Base-by-base conservation (phyloP, 176 grass and related monocot species). In the Thinopyrum elongatum region DNA sequence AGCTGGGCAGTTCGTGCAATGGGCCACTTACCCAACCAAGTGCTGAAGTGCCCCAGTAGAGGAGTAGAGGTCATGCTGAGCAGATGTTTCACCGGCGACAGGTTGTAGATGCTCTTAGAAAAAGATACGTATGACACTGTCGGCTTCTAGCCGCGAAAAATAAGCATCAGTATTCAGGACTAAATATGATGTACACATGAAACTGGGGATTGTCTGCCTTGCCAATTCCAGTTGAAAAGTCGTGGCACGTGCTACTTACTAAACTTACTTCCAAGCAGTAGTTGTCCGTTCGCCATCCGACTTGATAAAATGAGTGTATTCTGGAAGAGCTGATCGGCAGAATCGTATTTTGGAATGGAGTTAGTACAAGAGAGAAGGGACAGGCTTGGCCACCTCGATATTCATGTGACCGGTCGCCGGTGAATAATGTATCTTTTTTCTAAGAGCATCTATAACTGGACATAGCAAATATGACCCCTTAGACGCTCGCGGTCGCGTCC, bases 281-380 rank as follows among this genome's bases (percentile, higher is more conserved):
- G 67, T 69, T 4, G 14, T 41, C 47, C 8, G 41, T 60, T 71
- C 23, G 7, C 8, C 16, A 38, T 28, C 26, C 3, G 22, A 12
- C 22, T 13, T 22, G 15, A 58, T 30, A 22, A 76, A 44, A n/a
- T 26, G 26, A 69, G 30, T 51, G 47, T 8, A 42, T 23, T 26
- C 1, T 28, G 33, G 34, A 46, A 61, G 21, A 49, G 28, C 35
- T 39, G 22, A 55, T 21, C 2, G 51, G 17, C 17, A 55, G 51
- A 82, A 77, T 27, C 3, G 67, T 76, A 35, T 6, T 34, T 33
- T 2, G 31, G 31, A 33, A 4, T 33, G 4, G n/a, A n/a, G n/a
- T n/a, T n/a, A n/a, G n/a, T n/a, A 65, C 28, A 77, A 81, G 26
- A 47, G 55, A 80, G 51, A 14, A 76, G 8, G 71, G 79, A 31